Percentiles rank a stretch among this genome's conserved stretches.
phyloP scores from a whole-genome alignment of 2,329 filamentous ascomycete species.

The Chaetomium sp. region DNA sequence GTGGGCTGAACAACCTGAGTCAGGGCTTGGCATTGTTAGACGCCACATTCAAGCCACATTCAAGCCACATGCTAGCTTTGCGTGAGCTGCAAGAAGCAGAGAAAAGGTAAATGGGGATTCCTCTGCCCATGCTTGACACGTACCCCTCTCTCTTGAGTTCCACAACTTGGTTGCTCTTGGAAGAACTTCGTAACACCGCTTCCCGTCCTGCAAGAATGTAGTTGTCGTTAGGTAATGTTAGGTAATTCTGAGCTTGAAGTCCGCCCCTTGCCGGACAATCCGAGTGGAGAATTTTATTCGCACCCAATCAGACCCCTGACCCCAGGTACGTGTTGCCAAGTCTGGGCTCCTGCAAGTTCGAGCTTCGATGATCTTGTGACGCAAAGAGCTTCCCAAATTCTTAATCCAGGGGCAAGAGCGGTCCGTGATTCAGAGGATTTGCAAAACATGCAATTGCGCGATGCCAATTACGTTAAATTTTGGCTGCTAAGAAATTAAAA shows the following conservation, averaged over 20 bases:
- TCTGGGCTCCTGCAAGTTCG: not conserved
- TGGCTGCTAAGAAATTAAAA: constrained; percentile 5
- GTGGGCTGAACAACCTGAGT: not conserved
- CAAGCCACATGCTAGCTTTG: not conserved
- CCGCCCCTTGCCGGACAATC: constrained; percentile 1
- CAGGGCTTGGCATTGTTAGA: not conserved
- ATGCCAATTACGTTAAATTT: not conserved
- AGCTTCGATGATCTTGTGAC: constrained; percentile 2
- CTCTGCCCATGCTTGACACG: too few relatives aligned
- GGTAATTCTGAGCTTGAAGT: not conserved
- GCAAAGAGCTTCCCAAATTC: not conserved
- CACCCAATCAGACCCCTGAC: constrained; percentile 2
- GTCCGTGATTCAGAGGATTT: not conserved
- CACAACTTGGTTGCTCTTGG: not conserved
- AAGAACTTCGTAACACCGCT: not conserved
- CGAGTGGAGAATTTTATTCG: not conserved
- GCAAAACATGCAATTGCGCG: not conserved
- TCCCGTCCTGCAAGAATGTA: not conserved
- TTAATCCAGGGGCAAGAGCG: not conserved
- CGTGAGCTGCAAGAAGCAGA: not conserved
- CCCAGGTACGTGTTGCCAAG: not conserved
- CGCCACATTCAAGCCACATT: not conserved
- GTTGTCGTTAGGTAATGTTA: not conserved
- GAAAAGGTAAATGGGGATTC: not conserved
- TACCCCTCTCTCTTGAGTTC: not conserved